These are phyloP conservation scores for Lipomyces sp. DNA, from an alignment of 805 yeast genomes.

Conservation along the genomic window DNA sequence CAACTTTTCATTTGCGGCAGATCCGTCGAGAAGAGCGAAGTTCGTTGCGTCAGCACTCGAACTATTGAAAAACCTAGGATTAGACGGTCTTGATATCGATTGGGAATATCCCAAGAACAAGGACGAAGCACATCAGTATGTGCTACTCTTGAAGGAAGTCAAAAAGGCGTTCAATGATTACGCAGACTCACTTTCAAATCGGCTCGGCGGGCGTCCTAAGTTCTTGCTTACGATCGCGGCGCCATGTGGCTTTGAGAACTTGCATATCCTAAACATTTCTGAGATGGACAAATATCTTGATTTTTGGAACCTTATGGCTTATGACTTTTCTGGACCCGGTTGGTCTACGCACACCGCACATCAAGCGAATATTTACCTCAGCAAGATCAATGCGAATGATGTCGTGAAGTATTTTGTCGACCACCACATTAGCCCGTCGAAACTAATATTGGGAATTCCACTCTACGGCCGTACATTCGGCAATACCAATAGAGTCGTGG, in stretches of 20 bases:
- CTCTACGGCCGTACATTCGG: conserved; percentile 66
- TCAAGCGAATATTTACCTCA: conserved; percentile 63
- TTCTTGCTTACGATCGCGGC: conserved; percentile 68
- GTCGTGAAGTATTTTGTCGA: conserved; percentile 47
- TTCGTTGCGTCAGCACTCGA: conserved; percentile 53
- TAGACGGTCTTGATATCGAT: conserved; percentile 91
- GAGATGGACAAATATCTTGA: conserved; percentile 59
- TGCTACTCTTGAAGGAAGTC: conserved; percentile 44
- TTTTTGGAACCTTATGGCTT: conserved; percentile 87
- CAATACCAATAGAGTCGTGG: conserved; percentile 39
- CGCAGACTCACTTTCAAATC: conserved; percentile 36
- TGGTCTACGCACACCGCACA: conserved; percentile 48
- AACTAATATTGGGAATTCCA: conserved; percentile 82
- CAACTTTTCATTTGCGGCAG: conserved; percentile 43
- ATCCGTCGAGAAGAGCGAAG: conserved; percentile 37
- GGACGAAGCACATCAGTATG: conserved; percentile 47
- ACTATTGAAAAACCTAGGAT: conserved; percentile 47
- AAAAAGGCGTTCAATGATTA: conserved; percentile 43
- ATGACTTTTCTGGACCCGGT: conserved; percentile 85
- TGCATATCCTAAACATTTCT: conserved; percentile 42
- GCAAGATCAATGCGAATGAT: conserved; percentile 47
- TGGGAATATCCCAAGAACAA: conserved; percentile 79
- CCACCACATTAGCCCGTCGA: conserved; percentile 46
- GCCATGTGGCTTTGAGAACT: conserved; percentile 55
- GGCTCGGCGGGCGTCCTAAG: conserved; percentile 5